Base-by-base conservation (phyloP, 1,284 basidiomycete genomes). In the Fistulinella cinereoalba region DNA sequence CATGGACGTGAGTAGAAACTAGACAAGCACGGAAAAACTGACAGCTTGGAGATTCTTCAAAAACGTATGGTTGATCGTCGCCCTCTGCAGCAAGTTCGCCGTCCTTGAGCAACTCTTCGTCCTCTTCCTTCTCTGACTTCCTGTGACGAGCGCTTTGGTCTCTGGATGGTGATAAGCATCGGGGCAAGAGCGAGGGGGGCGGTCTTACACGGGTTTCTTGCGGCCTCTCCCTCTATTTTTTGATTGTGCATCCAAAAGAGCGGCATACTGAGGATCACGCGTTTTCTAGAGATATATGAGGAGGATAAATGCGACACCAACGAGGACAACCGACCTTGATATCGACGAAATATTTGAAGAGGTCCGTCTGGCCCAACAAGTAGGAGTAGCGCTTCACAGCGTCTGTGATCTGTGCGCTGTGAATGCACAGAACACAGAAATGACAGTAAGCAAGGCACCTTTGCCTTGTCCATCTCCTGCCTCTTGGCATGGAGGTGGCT, bases 121-220 rank as follows among this genome's bases (percentile, higher is more conserved):
- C 96, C 66, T 98, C 96, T 63, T 98, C 96, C 70, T 97, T 97
- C 68, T 99, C 96, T 0, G 92, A 95, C 70, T 96, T 97, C 46
- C 96, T 83, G 60, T 94, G 91, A 32, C 93, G 83, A 44, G 88
- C 78, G 50, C 76, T 89, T 49, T 85, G 85, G 56, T 86, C 84
- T 42, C 82, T 87, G 50, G 10, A 51, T 25, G 29, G 27, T 6
- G 15, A 15, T 62, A 16, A 60, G 23, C 25, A 28, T 5, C 12
- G 32, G 36, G 22, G 2, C 15, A 12, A 19, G 16, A 19, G 3
- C 7, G 24, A 47, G 15, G 37, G 38, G 21, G 12, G 32, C 7
- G 16, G 11, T 76, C 85, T 47, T 68, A 90, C 88, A 70, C 68
- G 8, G 80, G 80, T 67, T 85, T 92, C 74, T 88, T 94, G 55